These are phyloP conservation scores for Saururus chinensis DNA, from an alignment of 164 flowering plant species.

Conservation along the genomic window DNA sequence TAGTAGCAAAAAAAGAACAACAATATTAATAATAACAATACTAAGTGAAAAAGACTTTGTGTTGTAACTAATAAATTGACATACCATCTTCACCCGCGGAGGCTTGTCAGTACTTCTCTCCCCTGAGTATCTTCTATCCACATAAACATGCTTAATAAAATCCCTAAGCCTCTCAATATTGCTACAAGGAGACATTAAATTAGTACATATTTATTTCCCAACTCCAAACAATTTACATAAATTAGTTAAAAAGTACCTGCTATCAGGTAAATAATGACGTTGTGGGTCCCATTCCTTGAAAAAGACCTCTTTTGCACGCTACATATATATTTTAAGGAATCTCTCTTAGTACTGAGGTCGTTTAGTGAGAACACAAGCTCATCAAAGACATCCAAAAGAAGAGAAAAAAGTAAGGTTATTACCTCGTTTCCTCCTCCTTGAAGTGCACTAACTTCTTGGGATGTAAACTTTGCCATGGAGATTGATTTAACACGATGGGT, in stretches of 20 bases:
- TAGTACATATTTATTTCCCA: slow-evolving; percentile 8
- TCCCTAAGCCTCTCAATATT: slow-evolving; percentile 82
- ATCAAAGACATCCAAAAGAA: background rate
- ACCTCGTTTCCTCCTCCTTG: slow-evolving; percentile 97
- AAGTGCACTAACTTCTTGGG: slow-evolving; percentile 85
- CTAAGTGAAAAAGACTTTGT: background rate
- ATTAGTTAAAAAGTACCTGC: slow-evolving; percentile 41
- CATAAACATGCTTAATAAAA: slow-evolving; percentile 88
- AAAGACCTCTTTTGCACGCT: slow-evolving; percentile 75
- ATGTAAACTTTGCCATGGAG: slow-evolving; percentile 95
- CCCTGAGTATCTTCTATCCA: slow-evolving; percentile 83
- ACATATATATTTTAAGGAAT: slow-evolving; percentile 6
- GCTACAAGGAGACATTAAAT: slow-evolving; percentile 31
- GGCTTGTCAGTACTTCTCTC: slow-evolving; percentile 68
- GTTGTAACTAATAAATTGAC: background rate
- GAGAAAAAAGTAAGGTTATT: slow-evolving; percentile 1
- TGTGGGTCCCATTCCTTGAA: slow-evolving; percentile 88
- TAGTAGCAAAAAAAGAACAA: background rate
- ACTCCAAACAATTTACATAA: background rate
- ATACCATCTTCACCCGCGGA: slow-evolving; percentile 54
- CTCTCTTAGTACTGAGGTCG: background rate
- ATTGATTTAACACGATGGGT: slow-evolving; percentile 95
- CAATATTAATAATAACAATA: background rate
- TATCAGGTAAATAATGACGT: slow-evolving; percentile 65
- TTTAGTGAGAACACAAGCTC: background rate